Evolutionary conservation across 768 basidiomycete species (phyloP), one percentile per base, ranked within the genome.

Genomic region (Suillus sp.): DNA sequence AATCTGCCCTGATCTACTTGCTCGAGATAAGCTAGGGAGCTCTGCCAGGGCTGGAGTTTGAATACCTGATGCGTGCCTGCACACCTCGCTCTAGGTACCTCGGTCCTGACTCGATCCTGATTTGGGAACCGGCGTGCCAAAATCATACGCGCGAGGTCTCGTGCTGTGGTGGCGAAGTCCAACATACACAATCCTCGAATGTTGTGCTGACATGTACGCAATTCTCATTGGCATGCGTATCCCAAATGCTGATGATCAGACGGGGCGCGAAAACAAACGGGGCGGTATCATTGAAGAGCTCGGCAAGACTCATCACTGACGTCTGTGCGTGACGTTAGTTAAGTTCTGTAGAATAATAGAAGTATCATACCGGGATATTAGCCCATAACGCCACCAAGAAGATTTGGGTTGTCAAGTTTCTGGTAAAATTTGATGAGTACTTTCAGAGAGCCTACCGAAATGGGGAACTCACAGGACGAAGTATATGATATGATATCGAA

Each of bases 151-250:
- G n/a, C n/a, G n/a, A n/a, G n/a, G n/a, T 20, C 20, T 53, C 51
- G 51, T 53, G 30, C 51, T 32, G 10, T 20, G 51, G 51, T n/a
- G 51, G 34, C 10, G 32, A 34, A 34, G 32, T 53, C 51, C 30
- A 53, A 34, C 51, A 53, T 11, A 13, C 11, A 11, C 51, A 53
- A 53, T 53, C 51, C 30, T 53, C 20, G 32, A 53, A 53, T n/a
- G 20, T 34, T 1, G 30, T 53, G 13, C 51, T 34, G 20, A 34
- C 11, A 34, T 53, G 10, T 20, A 34, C 20, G 13, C 51, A 53
- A 6, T 34, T n/a, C 1, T n/a, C 32, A 5, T 34, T 34, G 32
- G 51, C 51, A 53, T 53, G 51, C 32, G 32, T 34, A n/a, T 34
- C 20, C 51, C 51, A 53, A 34, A 53, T 53, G 32, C 3, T n/a